Evolutionary conservation across 495 filamentous ascomycete genomes (phyloP), one percentile per base, ranked within the genome.

Genomic region (Trichoderma parareesei): DNA sequence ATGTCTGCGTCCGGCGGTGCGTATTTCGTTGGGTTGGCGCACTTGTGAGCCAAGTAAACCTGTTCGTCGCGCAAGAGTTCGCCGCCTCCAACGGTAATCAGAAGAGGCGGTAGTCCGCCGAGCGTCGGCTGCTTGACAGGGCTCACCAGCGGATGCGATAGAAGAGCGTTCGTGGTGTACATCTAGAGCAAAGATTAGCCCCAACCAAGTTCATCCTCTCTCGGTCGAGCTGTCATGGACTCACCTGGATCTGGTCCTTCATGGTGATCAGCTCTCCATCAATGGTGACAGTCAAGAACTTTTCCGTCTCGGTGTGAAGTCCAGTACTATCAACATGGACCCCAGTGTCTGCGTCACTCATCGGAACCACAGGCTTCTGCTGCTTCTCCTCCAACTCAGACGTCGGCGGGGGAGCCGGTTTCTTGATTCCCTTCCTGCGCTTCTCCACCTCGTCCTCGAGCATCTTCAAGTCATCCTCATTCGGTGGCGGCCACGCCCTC

Each of bases 11-110:
- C 84, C 14, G 82, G 79, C 0, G 90, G 92, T 1, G 86, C 84
- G 69, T 93, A 96, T 57, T 83, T 78, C 6, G 80, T 69, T 5
- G 93, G 93, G 66, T 91, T 84, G 7, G 93, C 91, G 20, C 91
- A 92, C 75, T 97, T 98, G 70, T 98, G 93, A 5, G 93, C 93
- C 5, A 97, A 66, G 67, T 97, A 98, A 64, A 97, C 89, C 69
- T 98, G 93, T 75, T 98, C 93, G 71, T 98, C 93, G 13, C 90
- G 85, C 13, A 98, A 81, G 65, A 92, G 83, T 73, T 98, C 93
- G 4, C 90, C 93, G 3, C 93, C 91, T 6, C 93, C 93, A 13
- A 87, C 87, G 67, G 95, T 81, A 57, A 98, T 88, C 8, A 96
- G 81, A 7, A 98, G 78, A 10, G 93, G 93, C 1, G 91, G 92